Base-by-base conservation (phyloP, 441 rosid species). In the Corymbia citriodora region DNA sequence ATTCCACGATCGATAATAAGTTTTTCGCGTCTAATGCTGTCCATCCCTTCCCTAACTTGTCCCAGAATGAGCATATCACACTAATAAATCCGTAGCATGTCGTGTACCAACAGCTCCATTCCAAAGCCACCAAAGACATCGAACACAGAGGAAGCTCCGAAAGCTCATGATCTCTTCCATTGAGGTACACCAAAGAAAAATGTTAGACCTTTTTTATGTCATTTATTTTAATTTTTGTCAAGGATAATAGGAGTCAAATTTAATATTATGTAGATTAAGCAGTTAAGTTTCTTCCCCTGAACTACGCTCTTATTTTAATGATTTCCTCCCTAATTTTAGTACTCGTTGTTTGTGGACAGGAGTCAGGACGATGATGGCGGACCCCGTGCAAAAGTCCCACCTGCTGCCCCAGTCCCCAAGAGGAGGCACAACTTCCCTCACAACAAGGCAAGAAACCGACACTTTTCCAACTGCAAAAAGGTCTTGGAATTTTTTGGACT, bases 381-480 rank as follows among this genome's bases (percentile, higher is more conserved):
- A n/a, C 12, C 85, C 83, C 52, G 85, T 23, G 85, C 52, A 12
- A 12, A 17, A 23, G 27, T 12, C 10, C 83, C 83, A 11, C 49
- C 50, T 19, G 49, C 83, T 12, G 10, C 19, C 23, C 53, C 45
- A 40, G 45, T 40, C 45, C 25, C 52, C 90, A 70, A 86, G 9
- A 53, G 25, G 33, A 33, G 87, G 68, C 90, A 89, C 87, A 72
- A 55, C 59, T 79, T 87, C 92, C 94, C 90, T 50, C 74, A 13
- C 89, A 89, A 88, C 92, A 90, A 16, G 93, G 93, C 91, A 68
- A 49, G 3, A 90, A 88, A 14, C 92, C 89, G 92, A 89, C 93
- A 88, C 85, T 88, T 50, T 88, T 50, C 10, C 29, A 9, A 86
- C 90, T 72, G 87, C 85, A n/a, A 83, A 33, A 86, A 90, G 87